Base-by-base conservation (phyloP, 192 early-diverging fungal genomes). In the Coemansia reversa region DNA sequence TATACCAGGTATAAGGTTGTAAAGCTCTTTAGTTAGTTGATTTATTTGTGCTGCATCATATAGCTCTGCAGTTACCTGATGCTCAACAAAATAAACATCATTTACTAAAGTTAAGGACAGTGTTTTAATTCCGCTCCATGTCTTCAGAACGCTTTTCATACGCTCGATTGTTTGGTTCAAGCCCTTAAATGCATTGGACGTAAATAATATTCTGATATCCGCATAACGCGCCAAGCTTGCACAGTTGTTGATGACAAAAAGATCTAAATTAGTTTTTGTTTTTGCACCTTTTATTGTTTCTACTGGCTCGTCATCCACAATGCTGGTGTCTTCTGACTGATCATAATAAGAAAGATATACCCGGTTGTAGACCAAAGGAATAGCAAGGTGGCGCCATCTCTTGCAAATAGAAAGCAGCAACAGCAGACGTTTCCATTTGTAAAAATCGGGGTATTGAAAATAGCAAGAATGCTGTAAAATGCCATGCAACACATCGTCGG, bases 311-410 rank as follows among this genome's bases (percentile, higher is more conserved):
- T 19, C 32, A 23, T 49, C n/a, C 14, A 16, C 60, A n/a, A 52
- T 29, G 0, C 23, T 50, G 20, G 20, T 52, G 5, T 62, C 60
- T 14, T 52, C 18, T 4, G 27, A 23, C 5, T 45, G n/a, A 18
- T 57, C 54, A 30, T 19, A 14, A 29, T 33, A 28, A 1, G 49
- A 29, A 32, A 50, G 11, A 50, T 57, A 65, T 3, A 27, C 14
- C 0, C 27, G 42, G 22, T 48, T 65, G 32, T 57, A 65, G 5
- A 65, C 63, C 14, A 65, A 11, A 12, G 54, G 54, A 5, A 23
- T 5, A 16, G 25, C 55, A 45, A 65, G 20, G 5, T 9, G 4
- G n/a, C 63, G 63, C 63, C 63, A 65, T 32, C 54, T 55, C 20
- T 22, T 42, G 16, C 63, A 65, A 7, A 65, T 30, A 6, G 63